A percentile compares a stretch with the other conserved stretches of the same genome.
These are phyloP conservation scores for Globisporangium canariense DNA, from an alignment of 352 stramenopile genomes.

Conservation along the genomic window DNA sequence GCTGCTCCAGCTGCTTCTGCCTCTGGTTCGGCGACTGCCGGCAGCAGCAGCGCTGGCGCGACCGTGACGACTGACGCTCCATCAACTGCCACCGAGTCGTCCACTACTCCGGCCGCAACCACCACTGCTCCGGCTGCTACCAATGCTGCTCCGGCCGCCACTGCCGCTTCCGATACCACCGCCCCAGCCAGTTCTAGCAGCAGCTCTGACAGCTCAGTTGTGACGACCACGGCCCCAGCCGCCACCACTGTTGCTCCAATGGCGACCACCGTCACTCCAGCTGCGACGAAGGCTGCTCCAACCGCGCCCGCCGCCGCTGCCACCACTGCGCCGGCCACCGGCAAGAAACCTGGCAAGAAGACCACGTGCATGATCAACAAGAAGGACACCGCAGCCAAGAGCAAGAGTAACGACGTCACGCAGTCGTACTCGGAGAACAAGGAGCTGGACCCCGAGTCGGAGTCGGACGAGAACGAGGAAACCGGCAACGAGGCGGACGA, in stretches of 20 bases:
- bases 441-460: neutral
- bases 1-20: neutral
- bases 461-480: conserved; percentile 1
- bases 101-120: neutral
- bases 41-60: no score
- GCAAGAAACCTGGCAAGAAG: conserved; percentile 12
- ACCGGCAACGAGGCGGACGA: neutral
- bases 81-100: neutral
- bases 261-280: neutral
- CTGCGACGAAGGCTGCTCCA: conserved; percentile 11
- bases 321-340: neutral
- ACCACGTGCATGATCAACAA: conserved; percentile 10
- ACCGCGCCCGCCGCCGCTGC: conserved; percentile 9
- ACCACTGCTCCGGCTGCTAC: conserved; percentile 10
- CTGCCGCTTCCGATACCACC: conserved; percentile 9
- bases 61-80: conserved; percentile 19
- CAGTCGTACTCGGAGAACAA: conserved; percentile 7
- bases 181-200: neutral
- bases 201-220: neutral
- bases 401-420: conserved; percentile 2
- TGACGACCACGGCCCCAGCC: neutral
- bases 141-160: conserved; percentile 15
- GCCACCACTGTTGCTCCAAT: neutral
- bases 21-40: neutral
- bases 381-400: neutral